Base-by-base conservation (phyloP, 495 filamentous ascomycete genomes). In the Aspergillus sclerotiicarbonarius region DNA sequence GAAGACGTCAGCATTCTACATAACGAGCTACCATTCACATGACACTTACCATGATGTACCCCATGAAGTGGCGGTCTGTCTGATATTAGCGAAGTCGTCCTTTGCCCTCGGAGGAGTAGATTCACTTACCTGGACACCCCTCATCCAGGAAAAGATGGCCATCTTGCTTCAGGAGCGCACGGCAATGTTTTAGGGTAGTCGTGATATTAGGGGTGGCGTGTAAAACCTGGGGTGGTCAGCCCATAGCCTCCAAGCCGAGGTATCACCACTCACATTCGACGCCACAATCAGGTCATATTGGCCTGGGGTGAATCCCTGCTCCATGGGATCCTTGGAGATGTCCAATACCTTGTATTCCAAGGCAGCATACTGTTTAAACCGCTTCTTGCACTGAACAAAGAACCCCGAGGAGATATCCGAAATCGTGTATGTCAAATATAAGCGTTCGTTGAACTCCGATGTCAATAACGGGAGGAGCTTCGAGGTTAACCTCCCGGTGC, bases 261-360 rank as follows among this genome's bases (percentile, higher is more conserved):
- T n/a, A n/a, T n/a, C n/a, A n/a, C n/a, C n/a, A n/a, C n/a, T n/a
- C n/a, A 62, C 70, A 75, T 8, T 72, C 65, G 0, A 80, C 82
- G 29, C n/a, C n/a, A 85, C 65, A 8, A 86, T 64, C 9, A 86
- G 51, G 59, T 86, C 84, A 64, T 79, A 86, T 0, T 51, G 57
- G 1, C 58, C 70, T 4, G 53, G 33, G 18, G 76, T 62, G 43
- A 83, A 80, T 1, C 80, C 82, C 57, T 86, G 83, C 19, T 67
- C 53, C 0, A 57, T 21, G 0, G 78, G 77, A 56, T 82, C 77
- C 31, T 69, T 49, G 13, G 73, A 69, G 29, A 63, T 58, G 48
- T 63, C 74, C 0, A 84, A 57, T 6, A 63, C 58, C 32, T 63
- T 62, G 51, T 71, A 84, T 0, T 76, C 64, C 56, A 85, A 76